Percentiles rank a stretch among this genome's conserved stretches.
Evolutionary conservation across 495 filamentous ascomycete species (phyloP).

Genomic region (Neurospora tetraspora): DNA sequence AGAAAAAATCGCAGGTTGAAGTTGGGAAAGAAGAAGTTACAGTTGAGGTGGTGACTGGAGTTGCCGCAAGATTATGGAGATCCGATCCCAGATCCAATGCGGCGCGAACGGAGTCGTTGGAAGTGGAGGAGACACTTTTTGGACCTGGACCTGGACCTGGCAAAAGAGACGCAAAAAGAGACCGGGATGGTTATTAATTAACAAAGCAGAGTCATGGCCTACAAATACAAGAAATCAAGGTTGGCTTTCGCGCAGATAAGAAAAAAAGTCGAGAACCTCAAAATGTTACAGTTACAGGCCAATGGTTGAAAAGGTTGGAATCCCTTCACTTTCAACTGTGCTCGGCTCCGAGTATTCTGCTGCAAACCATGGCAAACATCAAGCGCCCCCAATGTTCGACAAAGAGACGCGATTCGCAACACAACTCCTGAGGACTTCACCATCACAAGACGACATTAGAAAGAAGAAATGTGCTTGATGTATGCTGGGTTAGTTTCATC

Average conservation of each 20-base stretch:
- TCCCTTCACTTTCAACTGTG: neutral
- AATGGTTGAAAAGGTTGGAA: neutral
- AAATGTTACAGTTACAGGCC: neutral
- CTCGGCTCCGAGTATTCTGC: neutral
- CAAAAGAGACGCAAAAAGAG: neutral
- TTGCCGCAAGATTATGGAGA: neutral
- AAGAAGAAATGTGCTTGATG: neutral
- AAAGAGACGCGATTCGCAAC: no score
- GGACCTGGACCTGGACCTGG: neutral
- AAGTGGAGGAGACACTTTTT: neutral
- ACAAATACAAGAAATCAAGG: neutral
- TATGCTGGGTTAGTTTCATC: neutral
- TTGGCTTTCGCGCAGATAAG: neutral
- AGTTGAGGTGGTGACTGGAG: neutral
- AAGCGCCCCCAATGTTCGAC: no score
- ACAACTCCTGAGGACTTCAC: neutral
- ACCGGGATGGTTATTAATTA: neutral
- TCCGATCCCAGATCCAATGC: neutral
- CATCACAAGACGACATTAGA: neutral
- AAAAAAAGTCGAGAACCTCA: neutral
- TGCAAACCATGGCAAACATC: no score
- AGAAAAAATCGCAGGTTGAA: neutral
- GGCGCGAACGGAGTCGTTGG: neutral
- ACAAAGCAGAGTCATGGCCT: neutral
- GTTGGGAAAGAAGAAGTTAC: no score